Percentiles rank a stretch among this genome's conserved stretches.
Evolutionary conservation across 2,329 filamentous ascomycete species (phyloP).

Genomic region (Neospermospora avenae): DNA sequence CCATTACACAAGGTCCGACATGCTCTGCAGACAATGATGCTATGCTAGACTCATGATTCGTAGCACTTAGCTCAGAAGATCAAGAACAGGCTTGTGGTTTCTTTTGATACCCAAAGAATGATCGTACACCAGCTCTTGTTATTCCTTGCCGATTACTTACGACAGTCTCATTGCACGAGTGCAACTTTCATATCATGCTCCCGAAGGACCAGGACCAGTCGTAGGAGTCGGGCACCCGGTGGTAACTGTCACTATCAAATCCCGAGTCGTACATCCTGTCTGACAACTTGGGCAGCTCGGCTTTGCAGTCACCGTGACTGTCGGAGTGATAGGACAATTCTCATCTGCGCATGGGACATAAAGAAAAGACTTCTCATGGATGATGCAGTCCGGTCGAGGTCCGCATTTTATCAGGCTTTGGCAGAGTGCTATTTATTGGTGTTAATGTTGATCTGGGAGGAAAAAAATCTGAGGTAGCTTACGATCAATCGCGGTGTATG

Average conservation of each 20-base stretch:
- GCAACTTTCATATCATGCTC: no score
- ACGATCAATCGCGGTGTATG: conserved; percentile 12
- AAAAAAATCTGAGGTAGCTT: no score
- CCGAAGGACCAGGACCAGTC: no score
- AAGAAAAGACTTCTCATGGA: conserved; percentile 6
- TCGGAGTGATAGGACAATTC: conserved; percentile 23
- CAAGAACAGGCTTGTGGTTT: no score
- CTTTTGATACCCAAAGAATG: no score
- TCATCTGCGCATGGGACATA: conserved; percentile 16
- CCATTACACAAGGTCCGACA: no score
- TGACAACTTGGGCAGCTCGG: conserved; percentile 18
- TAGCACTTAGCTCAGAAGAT: no score
- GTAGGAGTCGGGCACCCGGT: not conserved
- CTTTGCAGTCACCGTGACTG: conserved; percentile 19
- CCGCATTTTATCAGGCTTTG: conserved; percentile 11
- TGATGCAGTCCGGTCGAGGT: conserved; percentile 16
- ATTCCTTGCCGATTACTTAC: no score
- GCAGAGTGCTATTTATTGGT: conserved; percentile 12
- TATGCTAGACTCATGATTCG: no score
- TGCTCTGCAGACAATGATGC: no score
- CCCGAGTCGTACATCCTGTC: conserved; percentile 14
- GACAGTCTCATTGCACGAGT: no score
- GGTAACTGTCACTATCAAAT: conserved; percentile 16
- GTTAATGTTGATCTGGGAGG: not conserved
- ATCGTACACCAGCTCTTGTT: no score